Evolutionary conservation across 2,329 filamentous ascomycete species (phyloP).

Genomic region (Penicillium hesseltinei): DNA sequence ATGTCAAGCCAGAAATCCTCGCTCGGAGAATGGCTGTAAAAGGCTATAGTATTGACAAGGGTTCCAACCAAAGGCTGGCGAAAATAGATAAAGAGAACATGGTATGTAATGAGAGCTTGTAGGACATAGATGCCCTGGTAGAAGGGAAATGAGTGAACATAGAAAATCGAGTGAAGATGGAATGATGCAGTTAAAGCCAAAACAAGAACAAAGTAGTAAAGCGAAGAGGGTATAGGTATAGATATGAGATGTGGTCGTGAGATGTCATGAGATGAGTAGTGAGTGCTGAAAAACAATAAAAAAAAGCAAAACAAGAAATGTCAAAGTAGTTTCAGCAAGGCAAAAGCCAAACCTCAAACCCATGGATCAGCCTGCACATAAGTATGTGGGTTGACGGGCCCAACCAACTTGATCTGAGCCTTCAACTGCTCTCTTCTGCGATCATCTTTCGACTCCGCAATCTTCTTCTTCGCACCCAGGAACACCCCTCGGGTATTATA

Average conservation of each 20-base stretch:
- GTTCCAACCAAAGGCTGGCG: not conserved
- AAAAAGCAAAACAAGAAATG: not conserved
- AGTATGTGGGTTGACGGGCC: conserved; percentile 35
- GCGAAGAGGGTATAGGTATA: conserved; percentile 5
- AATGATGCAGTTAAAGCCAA: not conserved
- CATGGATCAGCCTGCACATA: conserved; percentile 29
- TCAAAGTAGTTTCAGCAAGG: not conserved
- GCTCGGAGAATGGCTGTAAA: not conserved
- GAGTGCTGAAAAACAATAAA: not conserved
- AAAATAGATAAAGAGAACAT: not conserved
- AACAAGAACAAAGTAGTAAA: not conserved
- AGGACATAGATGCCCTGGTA: not conserved
- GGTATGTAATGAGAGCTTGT: not conserved
- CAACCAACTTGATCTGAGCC: conserved; percentile 42
- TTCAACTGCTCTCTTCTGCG: conserved; percentile 40
- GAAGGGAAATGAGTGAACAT: not conserved
- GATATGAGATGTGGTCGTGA: conserved; percentile 1
- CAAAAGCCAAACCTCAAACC: conserved; percentile 21
- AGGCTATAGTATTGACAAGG: not conserved
- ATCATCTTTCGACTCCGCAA: conserved; percentile 35
- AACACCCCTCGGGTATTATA: conserved; percentile 27
- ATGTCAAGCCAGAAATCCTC: not conserved
- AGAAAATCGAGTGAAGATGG: not conserved
- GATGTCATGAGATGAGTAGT: conserved; percentile 1
- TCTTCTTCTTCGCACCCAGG: conserved; percentile 35